These are phyloP conservation scores for Scedosporium aurantiacum DNA, from an alignment of 2,329 filamentous ascomycete genomes.

Conservation along the genomic window DNA sequence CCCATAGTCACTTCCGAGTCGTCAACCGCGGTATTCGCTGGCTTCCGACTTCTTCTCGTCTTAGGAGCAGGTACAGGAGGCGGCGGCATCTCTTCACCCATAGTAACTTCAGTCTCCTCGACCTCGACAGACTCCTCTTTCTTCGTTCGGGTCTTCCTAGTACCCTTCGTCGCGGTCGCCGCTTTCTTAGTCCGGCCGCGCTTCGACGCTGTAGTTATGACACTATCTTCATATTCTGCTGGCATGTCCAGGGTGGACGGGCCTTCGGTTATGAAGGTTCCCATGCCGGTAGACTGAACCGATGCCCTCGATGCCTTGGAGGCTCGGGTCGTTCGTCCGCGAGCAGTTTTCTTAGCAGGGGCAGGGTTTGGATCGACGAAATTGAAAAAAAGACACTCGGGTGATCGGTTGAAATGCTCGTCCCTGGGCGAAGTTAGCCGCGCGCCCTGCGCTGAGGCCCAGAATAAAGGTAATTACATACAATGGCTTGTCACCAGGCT, in stretches of 20 bases:
- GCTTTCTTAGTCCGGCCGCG: constrained; percentile 41
- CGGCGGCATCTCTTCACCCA: neutral
- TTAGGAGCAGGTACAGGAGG: neutral
- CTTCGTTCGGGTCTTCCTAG: constrained; percentile 14
- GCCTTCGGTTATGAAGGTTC: constrained; percentile 30
- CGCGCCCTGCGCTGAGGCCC: neutral
- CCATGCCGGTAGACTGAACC: constrained; percentile 42
- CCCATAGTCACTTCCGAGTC: constrained; percentile 13
- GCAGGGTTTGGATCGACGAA: constrained; percentile 45
- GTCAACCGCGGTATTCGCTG: constrained; percentile 9
- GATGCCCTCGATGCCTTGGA: constrained; percentile 64
- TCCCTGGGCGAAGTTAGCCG: constrained; percentile 41
- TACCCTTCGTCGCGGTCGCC: constrained; percentile 28
- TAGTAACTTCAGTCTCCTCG: constrained; percentile 38
- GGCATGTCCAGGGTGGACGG: constrained; percentile 36
- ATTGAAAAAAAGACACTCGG: constrained; percentile 73
- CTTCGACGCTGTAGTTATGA: constrained; percentile 49
- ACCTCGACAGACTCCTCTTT: constrained; percentile 28
- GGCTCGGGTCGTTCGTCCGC: constrained; percentile 40
- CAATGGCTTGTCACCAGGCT: constrained; percentile 81
- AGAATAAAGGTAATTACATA: constrained; percentile 30
- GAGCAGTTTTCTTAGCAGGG: constrained; percentile 41
- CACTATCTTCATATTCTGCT: constrained; percentile 44
- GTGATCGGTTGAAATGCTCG: constrained; percentile 72
- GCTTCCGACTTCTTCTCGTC: constrained; percentile 6